These are phyloP conservation scores for Avicennia marina DNA, from an alignment of 257 asterid genomes.

Conservation along the genomic window DNA sequence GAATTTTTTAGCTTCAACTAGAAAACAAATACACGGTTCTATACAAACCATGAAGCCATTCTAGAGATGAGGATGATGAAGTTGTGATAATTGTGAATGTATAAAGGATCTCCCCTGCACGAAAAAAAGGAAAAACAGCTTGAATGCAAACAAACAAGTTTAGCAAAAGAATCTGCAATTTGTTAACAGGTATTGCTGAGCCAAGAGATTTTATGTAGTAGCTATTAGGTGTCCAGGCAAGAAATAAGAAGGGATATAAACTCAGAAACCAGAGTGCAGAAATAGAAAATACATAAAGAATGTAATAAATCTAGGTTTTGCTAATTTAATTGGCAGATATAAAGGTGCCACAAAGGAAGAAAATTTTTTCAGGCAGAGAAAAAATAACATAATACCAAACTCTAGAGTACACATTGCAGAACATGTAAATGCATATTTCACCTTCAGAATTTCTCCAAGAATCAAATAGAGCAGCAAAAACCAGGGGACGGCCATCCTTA, in stretches of 20 bases:
- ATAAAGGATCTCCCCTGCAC: conserved; percentile 70
- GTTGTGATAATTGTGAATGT: conserved; percentile 91
- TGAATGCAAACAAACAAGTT: conserved; percentile 1
- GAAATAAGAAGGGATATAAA: too few relatives aligned
- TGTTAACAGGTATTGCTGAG: neutral
- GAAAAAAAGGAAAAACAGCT: conserved; percentile 12
- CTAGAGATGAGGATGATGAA: conserved; percentile 66
- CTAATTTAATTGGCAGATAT: too few relatives aligned
- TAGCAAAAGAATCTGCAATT: conserved; percentile 3
- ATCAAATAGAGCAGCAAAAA: conserved; percentile 86
- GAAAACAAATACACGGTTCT: neutral
- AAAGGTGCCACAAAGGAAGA: too few relatives aligned
- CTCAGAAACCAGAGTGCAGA: too few relatives aligned
- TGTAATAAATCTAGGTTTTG: too few relatives aligned
- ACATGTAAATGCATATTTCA: conserved; percentile 17
- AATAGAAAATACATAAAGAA: too few relatives aligned
- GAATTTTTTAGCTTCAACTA: neutral
- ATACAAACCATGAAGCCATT: conserved; percentile 87
- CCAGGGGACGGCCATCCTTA: conserved; percentile 79
- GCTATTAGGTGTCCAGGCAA: neutral
- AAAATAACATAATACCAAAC: neutral
- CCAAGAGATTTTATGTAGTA: neutral
- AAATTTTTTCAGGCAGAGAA: neutral
- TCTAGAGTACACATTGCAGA: neutral
- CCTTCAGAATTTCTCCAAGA: conserved; percentile 88